Conservation (phyloP, 495 filamentous ascomycete genomes). For the Aspergillus baeticus region DNA sequence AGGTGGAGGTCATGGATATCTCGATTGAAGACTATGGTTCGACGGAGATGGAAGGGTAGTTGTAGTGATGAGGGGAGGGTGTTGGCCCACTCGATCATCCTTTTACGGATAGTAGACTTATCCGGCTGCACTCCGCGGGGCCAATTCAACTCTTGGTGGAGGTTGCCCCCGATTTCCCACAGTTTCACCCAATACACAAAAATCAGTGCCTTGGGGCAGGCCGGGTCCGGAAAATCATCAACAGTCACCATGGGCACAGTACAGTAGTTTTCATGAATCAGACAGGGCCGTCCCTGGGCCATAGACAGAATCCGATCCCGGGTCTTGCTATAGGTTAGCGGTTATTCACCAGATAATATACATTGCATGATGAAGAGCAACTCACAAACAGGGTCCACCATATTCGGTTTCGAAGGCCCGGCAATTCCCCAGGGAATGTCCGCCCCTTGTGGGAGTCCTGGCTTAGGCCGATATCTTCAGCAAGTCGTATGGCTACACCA, state of each 20-base stretch:
- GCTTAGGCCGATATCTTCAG: neutral
- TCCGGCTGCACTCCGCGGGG: neutral
- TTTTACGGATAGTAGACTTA: neutral
- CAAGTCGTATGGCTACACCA: neutral
- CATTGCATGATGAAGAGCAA: too few species aligned
- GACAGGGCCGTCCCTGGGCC: neutral
- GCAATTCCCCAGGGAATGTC: too few species aligned
- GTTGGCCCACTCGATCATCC: too few species aligned
- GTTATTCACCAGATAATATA: neutral
- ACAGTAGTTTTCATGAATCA: neutral
- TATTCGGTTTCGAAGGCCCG: too few species aligned
- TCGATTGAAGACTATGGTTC: neutral
- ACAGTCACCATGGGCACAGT: neutral
- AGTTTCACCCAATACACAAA: neutral
- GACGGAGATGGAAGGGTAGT: too few species aligned
- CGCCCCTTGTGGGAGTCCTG: neutral
- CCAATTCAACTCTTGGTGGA: neutral
- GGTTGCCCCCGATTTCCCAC: neutral
- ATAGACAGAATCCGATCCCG: neutral
- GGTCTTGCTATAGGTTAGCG: neutral
- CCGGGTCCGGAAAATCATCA: neutral
- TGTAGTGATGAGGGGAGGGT: too few species aligned
- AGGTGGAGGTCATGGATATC: neutral
- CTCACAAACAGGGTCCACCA: too few species aligned
- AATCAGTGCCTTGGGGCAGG: neutral